Evolutionary conservation across 2,329 filamentous ascomycete species (phyloP).

Genomic region (Pseudogymnoascus sp.): DNA sequence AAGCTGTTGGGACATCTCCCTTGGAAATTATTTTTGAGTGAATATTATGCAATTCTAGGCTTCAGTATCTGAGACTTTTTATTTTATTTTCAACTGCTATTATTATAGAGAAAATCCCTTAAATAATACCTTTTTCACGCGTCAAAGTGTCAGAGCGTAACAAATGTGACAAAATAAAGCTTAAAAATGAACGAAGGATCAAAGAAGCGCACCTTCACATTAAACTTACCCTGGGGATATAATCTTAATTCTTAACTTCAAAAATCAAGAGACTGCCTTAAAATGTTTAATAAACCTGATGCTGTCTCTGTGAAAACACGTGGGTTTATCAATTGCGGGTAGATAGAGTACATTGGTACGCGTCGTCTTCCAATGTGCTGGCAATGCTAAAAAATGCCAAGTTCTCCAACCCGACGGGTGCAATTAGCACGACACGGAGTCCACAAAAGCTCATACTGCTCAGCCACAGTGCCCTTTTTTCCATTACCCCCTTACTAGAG

Average conservation of each 20-base stretch:
- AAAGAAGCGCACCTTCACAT: background rate
- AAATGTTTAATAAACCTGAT: background rate
- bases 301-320: background rate
- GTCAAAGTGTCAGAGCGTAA: background rate
- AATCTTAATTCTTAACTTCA: background rate
- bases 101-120: background rate
- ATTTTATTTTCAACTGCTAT: too few species aligned
- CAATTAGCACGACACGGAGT: background rate
- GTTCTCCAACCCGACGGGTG: background rate
- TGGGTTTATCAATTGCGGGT: background rate
- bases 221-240: background rate
- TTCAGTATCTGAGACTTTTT: too few species aligned
- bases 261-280: background rate
- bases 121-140: background rate
- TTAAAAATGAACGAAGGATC: background rate
- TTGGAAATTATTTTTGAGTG: too few species aligned
- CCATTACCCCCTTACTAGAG: background rate
- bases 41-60: too few species aligned
- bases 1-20: too few species aligned
- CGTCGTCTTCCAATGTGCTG: background rate
- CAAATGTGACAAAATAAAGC: background rate
- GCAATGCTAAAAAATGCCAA: background rate
- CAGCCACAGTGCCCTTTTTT: background rate
- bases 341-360: background rate
- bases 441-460: constrained; percentile 5